Conservation (phyloP, 2,329 filamentous ascomycete species). For the Tolypocladium album region DNA sequence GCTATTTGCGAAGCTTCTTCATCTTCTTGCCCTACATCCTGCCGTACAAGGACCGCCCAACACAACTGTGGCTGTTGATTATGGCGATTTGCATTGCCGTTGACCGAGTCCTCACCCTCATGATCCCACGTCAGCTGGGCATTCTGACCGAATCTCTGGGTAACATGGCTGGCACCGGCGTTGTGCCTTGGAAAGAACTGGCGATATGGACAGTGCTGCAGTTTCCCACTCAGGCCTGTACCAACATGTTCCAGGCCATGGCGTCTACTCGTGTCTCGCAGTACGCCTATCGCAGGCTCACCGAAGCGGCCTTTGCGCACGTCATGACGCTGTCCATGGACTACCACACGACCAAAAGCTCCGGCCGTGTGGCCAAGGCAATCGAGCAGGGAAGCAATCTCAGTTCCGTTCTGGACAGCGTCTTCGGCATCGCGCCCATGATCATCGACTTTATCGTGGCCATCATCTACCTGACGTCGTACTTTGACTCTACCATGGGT, state of each 20-base stretch:
- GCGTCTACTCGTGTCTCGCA: constrained; percentile 23
- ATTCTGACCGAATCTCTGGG: constrained; percentile 16
- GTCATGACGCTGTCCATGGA: constrained; percentile 61
- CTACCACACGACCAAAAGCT: constrained; percentile 56
- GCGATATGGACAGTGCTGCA: constrained; percentile 9
- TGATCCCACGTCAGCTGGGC: constrained; percentile 20
- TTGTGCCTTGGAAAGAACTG: constrained; percentile 10
- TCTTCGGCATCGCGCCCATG: constrained; percentile 50
- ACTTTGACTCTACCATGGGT: constrained; percentile 38
- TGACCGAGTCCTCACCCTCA: constrained; percentile 16
- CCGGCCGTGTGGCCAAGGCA: constrained; percentile 52
- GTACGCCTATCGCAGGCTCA: constrained; percentile 41
- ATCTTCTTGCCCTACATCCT: constrained; percentile 20
- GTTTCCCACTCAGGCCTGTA: constrained; percentile 5
- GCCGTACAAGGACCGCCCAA: constrained; percentile 17
- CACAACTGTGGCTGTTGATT: constrained; percentile 16
- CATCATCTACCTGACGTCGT: constrained; percentile 46
- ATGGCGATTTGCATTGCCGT: constrained; percentile 11
- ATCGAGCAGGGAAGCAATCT: constrained; percentile 53
- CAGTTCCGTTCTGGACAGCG: constrained; percentile 46
- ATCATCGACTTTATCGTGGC: constrained; percentile 51
- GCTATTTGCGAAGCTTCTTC: constrained; percentile 18
- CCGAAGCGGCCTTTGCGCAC: constrained; percentile 52
- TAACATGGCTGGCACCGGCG: constrained; percentile 6
- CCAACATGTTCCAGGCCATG: constrained; percentile 10